A percentile compares a stretch with the other conserved stretches of the same genome.
Evolutionary conservation across 768 basidiomycete genomes (phyloP).

Genomic region (Boletus vermiculosoides): DNA sequence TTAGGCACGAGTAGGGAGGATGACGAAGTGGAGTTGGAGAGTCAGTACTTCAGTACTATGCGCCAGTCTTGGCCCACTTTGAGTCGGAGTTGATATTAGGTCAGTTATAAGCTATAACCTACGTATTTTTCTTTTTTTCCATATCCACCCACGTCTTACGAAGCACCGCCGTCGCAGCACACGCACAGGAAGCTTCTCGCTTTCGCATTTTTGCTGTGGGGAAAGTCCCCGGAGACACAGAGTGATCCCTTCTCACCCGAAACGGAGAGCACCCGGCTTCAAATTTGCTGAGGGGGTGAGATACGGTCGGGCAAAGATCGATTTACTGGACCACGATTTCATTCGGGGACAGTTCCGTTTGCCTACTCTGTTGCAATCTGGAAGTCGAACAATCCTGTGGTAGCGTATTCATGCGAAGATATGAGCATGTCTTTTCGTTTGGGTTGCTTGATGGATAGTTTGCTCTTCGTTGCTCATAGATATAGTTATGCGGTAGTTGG

Average conservation of each 20-base stretch:
- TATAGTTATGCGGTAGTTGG: slow-evolving; percentile 84
- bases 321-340: slow-evolving; percentile 33
- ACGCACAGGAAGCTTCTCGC: slow-evolving; percentile 58
- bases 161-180: slow-evolving; percentile 88
- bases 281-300: slow-evolving; percentile 66
- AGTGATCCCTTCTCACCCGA: slow-evolving; percentile 52
- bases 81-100: slow-evolving; percentile 22
- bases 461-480: slow-evolving; percentile 75
- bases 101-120: slow-evolving; percentile 4
- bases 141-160: slow-evolving; percentile 47
- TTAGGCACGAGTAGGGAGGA: neutral
- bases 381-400: slow-evolving; percentile 34
- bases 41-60: neutral
- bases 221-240: slow-evolving; percentile 94
- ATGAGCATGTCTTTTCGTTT: slow-evolving; percentile 62
- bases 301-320: slow-evolving; percentile 48
- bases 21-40: neutral
- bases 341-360: slow-evolving; percentile 37
- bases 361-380: slow-evolving; percentile 57
- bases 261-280: slow-evolving; percentile 72
- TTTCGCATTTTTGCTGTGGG: slow-evolving; percentile 68
- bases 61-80: slow-evolving; percentile 4
- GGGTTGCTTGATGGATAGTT: slow-evolving; percentile 38
- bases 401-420: slow-evolving; percentile 67
- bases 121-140: slow-evolving; percentile 26